These are phyloP conservation scores for Colletotrichum sp. DNA, from an alignment of 2,329 filamentous ascomycete species.

Conservation along the genomic window DNA sequence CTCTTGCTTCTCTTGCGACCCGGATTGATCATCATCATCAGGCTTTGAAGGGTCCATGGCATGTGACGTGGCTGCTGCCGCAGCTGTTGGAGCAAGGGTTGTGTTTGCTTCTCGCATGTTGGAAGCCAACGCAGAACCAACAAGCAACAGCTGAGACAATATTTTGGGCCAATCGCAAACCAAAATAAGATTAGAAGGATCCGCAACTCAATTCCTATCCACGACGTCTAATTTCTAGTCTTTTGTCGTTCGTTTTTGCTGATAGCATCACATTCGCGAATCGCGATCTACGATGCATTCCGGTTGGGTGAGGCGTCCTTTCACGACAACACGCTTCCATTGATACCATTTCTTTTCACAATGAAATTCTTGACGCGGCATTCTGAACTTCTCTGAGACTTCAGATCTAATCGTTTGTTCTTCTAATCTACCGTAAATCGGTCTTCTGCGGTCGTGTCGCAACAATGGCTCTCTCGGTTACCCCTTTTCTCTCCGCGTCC, in stretches of 20 bases:
- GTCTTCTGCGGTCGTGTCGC: not conserved
- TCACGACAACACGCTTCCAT: not conserved
- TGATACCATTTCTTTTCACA: not conserved
- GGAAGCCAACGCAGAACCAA: not conserved
- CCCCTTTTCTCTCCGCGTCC: not conserved
- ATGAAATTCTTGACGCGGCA: not conserved
- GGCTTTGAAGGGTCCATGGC: rapidly evolving
- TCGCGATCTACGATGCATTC: not conserved
- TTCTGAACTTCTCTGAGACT: not conserved
- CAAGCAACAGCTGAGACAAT: not conserved
- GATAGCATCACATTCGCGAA: not conserved
- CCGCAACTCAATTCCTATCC: not conserved
- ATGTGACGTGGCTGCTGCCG: not conserved
- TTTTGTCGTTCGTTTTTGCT: not conserved
- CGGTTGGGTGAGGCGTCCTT: not conserved
- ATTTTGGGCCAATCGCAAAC: not conserved
- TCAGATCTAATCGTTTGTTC: too few species aligned
- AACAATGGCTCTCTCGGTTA: not conserved
- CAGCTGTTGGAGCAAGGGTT: not conserved
- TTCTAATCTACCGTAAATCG: too few species aligned
- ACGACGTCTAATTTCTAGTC: not conserved
- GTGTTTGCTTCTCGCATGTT: not conserved
- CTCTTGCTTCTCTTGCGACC: not conserved
- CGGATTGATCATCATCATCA: not conserved
- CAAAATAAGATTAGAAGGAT: not conserved